phyloP scores from a whole-genome alignment of 2,329 filamentous ascomycete genomes.

The Xylaria multiplex region DNA sequence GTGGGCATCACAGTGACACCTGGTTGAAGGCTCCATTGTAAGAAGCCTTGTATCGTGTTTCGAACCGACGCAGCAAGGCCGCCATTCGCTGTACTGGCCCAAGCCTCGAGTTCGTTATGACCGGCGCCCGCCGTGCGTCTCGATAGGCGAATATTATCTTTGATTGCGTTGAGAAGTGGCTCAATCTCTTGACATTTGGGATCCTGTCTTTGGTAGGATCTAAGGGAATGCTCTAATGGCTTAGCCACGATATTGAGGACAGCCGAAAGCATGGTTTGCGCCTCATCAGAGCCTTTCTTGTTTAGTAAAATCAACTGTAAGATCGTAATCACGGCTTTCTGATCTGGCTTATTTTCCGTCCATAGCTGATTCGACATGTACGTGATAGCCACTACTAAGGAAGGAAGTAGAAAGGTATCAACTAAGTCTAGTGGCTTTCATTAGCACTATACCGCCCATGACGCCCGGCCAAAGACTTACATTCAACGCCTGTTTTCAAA shows the following conservation, averaged over 20 bases:
- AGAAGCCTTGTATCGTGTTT: constrained; percentile 69
- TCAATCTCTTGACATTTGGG: constrained; percentile 76
- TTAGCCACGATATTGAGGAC: constrained; percentile 78
- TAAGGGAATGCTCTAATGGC: constrained; percentile 73
- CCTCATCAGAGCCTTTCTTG: constrained; percentile 75
- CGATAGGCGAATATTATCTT: constrained; percentile 65
- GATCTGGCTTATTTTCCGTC: constrained; percentile 68
- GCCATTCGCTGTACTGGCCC: constrained; percentile 66
- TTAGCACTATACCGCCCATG: constrained; percentile 37
- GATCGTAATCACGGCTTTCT: constrained; percentile 75
- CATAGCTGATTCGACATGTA: constrained; percentile 78
- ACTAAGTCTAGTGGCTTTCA: constrained; percentile 67
- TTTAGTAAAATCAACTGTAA: constrained; percentile 78
- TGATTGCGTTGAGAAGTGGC: constrained; percentile 73
- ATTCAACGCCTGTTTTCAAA: constrained; percentile 80
- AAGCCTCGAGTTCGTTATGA: constrained; percentile 74
- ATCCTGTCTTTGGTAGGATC: constrained; percentile 72
- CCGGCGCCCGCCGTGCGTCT: constrained; percentile 71
- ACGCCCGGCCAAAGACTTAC: constrained; percentile 55
- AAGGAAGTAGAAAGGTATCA: constrained; percentile 82
- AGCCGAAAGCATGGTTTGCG: constrained; percentile 74
- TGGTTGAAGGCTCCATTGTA: constrained; percentile 73
- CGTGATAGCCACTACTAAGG: constrained; percentile 76
- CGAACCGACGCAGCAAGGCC: constrained; percentile 69
- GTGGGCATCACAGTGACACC: constrained; percentile 66